A percentile compares a stretch with the other conserved stretches of the same genome.
These are phyloP conservation scores for Rosa chinensis DNA, from an alignment of 306 rosid genomes.

Conservation along the genomic window DNA sequence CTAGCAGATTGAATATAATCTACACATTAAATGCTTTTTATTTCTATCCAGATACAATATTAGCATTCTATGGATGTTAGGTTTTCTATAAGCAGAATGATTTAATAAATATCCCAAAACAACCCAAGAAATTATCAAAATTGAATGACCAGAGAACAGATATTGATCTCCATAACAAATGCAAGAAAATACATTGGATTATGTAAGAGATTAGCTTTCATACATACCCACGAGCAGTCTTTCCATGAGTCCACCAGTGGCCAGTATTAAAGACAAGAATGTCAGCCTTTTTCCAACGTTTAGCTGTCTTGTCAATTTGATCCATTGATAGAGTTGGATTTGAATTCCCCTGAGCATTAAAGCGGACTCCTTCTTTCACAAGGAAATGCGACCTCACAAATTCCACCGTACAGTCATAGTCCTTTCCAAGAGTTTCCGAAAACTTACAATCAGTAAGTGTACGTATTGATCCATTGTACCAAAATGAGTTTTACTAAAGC, in stretches of 20 bases:
- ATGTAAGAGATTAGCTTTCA: not conserved
- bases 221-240: conserved; percentile 91
- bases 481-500: not conserved
- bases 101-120: not conserved
- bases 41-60: not conserved
- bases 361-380: conserved; percentile 79
- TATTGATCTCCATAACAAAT: not conserved
- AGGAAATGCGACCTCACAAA: conserved; percentile 99
- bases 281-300: conserved; percentile 84
- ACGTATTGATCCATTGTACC: conserved; percentile 13
- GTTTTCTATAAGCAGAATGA: not conserved
- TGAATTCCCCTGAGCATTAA: conserved; percentile 64
- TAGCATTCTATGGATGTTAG: not conserved
- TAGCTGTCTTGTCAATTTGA: conserved; percentile 76
- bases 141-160: not conserved
- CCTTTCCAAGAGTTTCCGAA: conserved; percentile 53
- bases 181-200: not conserved
- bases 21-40: too few species aligned
- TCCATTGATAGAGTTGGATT: conserved; percentile 92
- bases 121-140: not conserved
- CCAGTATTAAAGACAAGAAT: conserved; percentile 96
- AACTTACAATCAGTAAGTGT: conserved; percentile 28
- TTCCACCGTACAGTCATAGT: conserved; percentile 68
- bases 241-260: conserved; percentile 99
- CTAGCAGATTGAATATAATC: not conserved